Percentiles rank a stretch among this genome's conserved stretches.
Conservation (phyloP, 768 basidiomycete genomes). For the Dacryopinax spathularia region DNA sequence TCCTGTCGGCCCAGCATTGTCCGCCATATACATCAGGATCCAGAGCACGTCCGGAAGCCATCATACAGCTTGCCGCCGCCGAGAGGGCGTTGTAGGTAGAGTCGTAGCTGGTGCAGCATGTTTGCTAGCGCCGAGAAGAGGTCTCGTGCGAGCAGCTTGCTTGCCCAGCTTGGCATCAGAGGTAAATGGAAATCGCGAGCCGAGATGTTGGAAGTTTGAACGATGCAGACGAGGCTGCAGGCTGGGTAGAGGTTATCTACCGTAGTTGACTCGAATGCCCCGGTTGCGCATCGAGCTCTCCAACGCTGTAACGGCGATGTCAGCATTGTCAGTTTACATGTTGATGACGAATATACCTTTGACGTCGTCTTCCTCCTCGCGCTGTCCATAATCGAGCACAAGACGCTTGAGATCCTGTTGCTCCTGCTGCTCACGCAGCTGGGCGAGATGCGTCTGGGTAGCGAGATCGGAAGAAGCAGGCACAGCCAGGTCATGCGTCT, state of each 20-base stretch:
- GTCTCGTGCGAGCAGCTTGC: background rate
- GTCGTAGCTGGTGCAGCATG: background rate
- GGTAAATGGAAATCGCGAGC: background rate
- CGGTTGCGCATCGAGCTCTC: slow-evolving; percentile 8
- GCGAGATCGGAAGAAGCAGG: slow-evolving; percentile 80
- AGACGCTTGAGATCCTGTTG: slow-evolving; percentile 95
- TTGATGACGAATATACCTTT: slow-evolving; percentile 8
- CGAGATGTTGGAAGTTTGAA: background rate
- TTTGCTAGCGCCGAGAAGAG: background rate
- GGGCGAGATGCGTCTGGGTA: slow-evolving; percentile 78
- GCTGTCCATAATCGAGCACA: slow-evolving; percentile 81
- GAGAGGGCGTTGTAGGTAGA: background rate
- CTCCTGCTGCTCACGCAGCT: slow-evolving; percentile 86
- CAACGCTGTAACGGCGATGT: background rate
- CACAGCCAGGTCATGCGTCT: slow-evolving; percentile 81
- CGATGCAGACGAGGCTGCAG: background rate
- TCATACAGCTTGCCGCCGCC: background rate
- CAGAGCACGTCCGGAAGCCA: background rate
- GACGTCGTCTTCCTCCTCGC: slow-evolving; percentile 41
- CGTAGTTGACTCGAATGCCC: slow-evolving; percentile 7
- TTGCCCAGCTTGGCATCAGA: background rate
- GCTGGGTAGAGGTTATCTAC: background rate
- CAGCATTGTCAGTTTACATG: background rate
- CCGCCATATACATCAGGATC: background rate
- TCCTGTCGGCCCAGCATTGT: background rate